These are phyloP conservation scores for Cutaneotrichosporon cyanovorans DNA, from an alignment of 1,284 basidiomycete genomes.

Conservation along the genomic window DNA sequence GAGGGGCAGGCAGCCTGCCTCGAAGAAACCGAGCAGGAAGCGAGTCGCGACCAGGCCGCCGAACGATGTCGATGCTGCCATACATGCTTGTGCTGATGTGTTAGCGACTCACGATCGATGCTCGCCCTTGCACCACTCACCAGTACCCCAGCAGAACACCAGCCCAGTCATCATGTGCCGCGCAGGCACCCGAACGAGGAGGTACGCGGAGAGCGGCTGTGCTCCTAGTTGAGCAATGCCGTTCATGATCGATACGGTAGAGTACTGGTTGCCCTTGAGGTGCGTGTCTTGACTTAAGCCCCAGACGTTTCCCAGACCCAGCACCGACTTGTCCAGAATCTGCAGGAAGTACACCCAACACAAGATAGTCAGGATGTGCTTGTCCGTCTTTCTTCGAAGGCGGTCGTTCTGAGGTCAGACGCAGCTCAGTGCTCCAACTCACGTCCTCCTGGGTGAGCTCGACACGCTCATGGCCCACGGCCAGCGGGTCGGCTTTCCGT, in stretches of 20 bases:
- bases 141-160: slow-evolving; percentile 34
- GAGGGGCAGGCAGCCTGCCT: slow-evolving; percentile 43
- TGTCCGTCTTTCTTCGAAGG: slow-evolving; percentile 28
- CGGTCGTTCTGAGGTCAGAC: slow-evolving; percentile 16
- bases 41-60: slow-evolving; percentile 32
- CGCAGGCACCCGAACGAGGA: slow-evolving; percentile 38
- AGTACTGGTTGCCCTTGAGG: slow-evolving; percentile 32
- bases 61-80: slow-evolving; percentile 31
- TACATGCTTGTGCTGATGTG: slow-evolving; percentile 21
- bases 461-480: slow-evolving; percentile 20
- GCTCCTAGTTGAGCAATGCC: slow-evolving; percentile 41
- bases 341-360: slow-evolving; percentile 39
- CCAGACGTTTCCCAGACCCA: slow-evolving; percentile 12
- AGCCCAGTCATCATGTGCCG: slow-evolving; percentile 38
- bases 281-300: slow-evolving; percentile 31
- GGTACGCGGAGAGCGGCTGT: slow-evolving; percentile 42
- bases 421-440: slow-evolving; percentile 2
- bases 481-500: slow-evolving; percentile 16
- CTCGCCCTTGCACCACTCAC: slow-evolving; percentile 23
- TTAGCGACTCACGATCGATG: not conserved
- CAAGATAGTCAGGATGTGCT: slow-evolving; percentile 28
- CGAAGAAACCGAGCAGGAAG: slow-evolving; percentile 45
- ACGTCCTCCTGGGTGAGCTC: slow-evolving; percentile 28
- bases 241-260: slow-evolving; percentile 29
- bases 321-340: slow-evolving; percentile 35